Evolutionary conservation across 129 eudicot genomes (phyloP), one percentile per base, ranked within the genome.

Genomic region (Saposhnikovia divaricata): DNA sequence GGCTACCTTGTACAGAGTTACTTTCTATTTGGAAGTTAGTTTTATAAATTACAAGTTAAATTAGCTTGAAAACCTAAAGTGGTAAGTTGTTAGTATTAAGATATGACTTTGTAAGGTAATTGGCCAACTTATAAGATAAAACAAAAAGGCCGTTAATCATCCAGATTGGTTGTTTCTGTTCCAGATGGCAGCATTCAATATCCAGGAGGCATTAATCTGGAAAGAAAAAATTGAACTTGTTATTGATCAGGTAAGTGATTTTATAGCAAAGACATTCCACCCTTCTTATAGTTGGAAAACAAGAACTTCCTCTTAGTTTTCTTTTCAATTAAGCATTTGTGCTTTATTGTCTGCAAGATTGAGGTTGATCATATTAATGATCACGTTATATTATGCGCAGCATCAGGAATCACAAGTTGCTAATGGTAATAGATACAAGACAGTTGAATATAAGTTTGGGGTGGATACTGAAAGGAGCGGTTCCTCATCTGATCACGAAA

Each of bases 141-240:
- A 9, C 16, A 46, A 46, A 11, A 11, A 46, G 50, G 50, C 50
- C 50, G 2, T 46, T 40, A 40, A 40, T 75, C 70, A 75, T 75
- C 16, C 46, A 68, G 79, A 25, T 76, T 76, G 31, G 68, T 73
- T 44, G 11, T 55, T 83, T 69, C 73, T 81, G 85, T 88, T 85
- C 79, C 82, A 95, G 98, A 90, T 95, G 98, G 98, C 98, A 81
- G 98, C 98, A 83, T 95, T 92, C 74, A 95, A 95, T 90, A 95
- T 95, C 81, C 98, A 95, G 89, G 98, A 95, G 87, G 98, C 98
- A 71, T 84, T 90, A 47, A 85, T 92, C 77, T 95, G 98, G 98
- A 95, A 92, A 92, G 97, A 92, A 76, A 95, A 95, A 91, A 92
- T 95, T 42, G 98, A 92, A 87, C 90, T 90, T 77, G 97, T 95